phyloP scores from a whole-genome alignment of 2,329 filamentous ascomycete species.

The Tolypocladium sp. region DNA sequence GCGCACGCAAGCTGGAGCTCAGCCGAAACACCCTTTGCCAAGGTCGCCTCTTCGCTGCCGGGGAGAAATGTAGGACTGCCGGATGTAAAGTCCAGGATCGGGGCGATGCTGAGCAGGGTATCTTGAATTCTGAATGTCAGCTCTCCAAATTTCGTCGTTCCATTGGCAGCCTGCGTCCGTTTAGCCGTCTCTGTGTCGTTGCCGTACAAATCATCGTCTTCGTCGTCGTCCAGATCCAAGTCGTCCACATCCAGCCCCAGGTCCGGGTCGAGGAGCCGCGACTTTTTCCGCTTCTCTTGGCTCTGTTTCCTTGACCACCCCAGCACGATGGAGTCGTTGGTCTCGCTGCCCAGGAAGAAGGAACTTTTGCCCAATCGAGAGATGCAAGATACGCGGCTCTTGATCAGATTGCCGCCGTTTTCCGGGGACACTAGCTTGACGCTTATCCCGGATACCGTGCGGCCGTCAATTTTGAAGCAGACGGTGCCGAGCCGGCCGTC shows the following conservation, averaged over 20 bases:
- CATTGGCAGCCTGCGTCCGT: slow-evolving; percentile 27
- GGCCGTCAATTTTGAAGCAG: slow-evolving; percentile 78
- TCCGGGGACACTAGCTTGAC: slow-evolving; percentile 56
- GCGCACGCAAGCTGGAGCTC: slow-evolving; percentile 51
- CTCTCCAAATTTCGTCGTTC: slow-evolving; percentile 45
- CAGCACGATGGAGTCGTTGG: slow-evolving; percentile 70
- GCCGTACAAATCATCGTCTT: slow-evolving; percentile 52
- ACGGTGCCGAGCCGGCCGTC: slow-evolving; percentile 68
- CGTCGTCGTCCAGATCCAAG: slow-evolving; percentile 49
- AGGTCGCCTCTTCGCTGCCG: slow-evolving; percentile 34
- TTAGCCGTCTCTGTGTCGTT: slow-evolving; percentile 57
- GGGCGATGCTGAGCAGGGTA: slow-evolving; percentile 65
- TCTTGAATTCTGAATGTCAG: slow-evolving; percentile 73
- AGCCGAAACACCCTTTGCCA: slow-evolving; percentile 36
- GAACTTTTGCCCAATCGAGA: slow-evolving; percentile 57
- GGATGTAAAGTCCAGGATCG: slow-evolving; percentile 65
- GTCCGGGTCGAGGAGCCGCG: slow-evolving; percentile 46
- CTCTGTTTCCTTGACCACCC: slow-evolving; percentile 65
- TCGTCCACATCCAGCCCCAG: slow-evolving; percentile 41
- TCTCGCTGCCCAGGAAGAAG: slow-evolving; percentile 80
- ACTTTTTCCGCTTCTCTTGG: slow-evolving; percentile 56
- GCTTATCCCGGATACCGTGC: slow-evolving; percentile 81
- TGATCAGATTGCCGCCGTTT: slow-evolving; percentile 53
- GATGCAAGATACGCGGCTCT: slow-evolving; percentile 57
- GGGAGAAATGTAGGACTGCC: slow-evolving; percentile 43